phyloP scores from a whole-genome alignment of 805 yeast genomes.

The Ogataea ramenticola region DNA sequence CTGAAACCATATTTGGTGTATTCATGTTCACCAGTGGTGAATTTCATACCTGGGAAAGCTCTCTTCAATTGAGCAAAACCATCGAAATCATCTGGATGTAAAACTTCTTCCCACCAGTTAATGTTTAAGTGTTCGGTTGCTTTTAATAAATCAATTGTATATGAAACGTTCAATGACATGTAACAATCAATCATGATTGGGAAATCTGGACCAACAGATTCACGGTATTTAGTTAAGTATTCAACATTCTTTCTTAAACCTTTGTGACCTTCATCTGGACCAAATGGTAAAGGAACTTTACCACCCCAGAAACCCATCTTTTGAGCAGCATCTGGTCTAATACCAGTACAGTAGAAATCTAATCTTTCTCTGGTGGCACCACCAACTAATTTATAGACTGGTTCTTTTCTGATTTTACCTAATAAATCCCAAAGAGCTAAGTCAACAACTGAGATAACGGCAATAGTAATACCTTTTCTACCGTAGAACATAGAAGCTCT shows the following conservation, averaged over 20 bases:
- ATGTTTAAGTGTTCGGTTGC: constrained; percentile 39
- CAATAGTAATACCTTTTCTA: constrained; percentile 41
- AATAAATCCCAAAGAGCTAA: constrained; percentile 44
- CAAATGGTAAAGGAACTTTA: constrained; percentile 42
- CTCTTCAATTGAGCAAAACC: constrained; percentile 38
- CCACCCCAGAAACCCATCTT: constrained; percentile 48
- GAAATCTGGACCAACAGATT: constrained; percentile 42
- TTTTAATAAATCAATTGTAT: constrained; percentile 36
- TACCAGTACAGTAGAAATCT: constrained; percentile 43
- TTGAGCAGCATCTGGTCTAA: constrained; percentile 40
- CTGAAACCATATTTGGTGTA: constrained; percentile 45
- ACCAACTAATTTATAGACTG: constrained; percentile 45
- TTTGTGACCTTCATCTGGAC: constrained; percentile 43
- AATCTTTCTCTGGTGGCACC: constrained; percentile 40
- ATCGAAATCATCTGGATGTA: constrained; percentile 45
- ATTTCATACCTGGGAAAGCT: constrained; percentile 40
- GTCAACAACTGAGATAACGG: constrained; percentile 40
- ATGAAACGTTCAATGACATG: constrained; percentile 43
- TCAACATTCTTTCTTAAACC: constrained; percentile 40
- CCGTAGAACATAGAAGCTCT: constrained; percentile 46
- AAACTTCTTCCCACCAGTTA: constrained; percentile 47
- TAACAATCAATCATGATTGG: constrained; percentile 49
- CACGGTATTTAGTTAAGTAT: constrained; percentile 36
- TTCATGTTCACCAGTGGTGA: constrained; percentile 49
- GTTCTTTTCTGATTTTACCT: constrained; percentile 43